These are phyloP conservation scores for barrel medic (Medicago truncatula) DNA, from an alignment of 306 rosid species.

Conservation along the genomic window DNA sequence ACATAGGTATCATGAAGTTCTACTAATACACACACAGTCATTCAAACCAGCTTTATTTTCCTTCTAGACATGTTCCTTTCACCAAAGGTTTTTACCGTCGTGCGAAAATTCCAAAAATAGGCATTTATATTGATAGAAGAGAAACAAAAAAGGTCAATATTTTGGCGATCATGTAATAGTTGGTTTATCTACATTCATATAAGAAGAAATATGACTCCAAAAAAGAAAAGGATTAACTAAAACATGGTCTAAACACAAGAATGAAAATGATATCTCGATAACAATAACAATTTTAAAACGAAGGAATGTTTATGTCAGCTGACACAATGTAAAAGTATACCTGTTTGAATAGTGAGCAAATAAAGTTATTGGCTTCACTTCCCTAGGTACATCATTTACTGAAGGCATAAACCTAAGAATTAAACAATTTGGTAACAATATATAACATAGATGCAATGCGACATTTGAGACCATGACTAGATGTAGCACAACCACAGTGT, in stretches of 20 bases:
- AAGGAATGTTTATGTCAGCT: constrained; percentile 4
- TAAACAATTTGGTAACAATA: constrained; percentile 19
- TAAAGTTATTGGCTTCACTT: constrained; percentile 40
- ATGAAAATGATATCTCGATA: too few relatives aligned
- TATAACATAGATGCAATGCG: neutral
- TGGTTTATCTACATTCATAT: too few relatives aligned
- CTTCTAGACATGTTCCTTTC: neutral
- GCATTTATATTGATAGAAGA: too few relatives aligned
- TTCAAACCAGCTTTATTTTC: constrained; percentile 7
- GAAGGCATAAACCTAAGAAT: constrained; percentile 31
- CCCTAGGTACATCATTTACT: constrained; percentile 41
- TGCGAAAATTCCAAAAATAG: too few relatives aligned
- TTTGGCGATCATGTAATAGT: neutral
- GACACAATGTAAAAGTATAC: constrained; percentile 36
- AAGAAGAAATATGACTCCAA: neutral
- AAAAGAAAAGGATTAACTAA: neutral
- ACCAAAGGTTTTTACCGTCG: neutral
- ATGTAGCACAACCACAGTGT: constrained; percentile 28
- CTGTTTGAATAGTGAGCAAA: constrained; percentile 34
- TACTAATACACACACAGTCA: constrained; percentile 5
- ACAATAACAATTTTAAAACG: neutral
- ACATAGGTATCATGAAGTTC: constrained; percentile 25
- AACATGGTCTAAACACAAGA: neutral
- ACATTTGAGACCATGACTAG: constrained; percentile 28
- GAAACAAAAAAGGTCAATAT: too few relatives aligned